These are phyloP conservation scores for Colletotrichum sp. DNA, from an alignment of 2,329 filamentous ascomycete species.

Conservation along the genomic window DNA sequence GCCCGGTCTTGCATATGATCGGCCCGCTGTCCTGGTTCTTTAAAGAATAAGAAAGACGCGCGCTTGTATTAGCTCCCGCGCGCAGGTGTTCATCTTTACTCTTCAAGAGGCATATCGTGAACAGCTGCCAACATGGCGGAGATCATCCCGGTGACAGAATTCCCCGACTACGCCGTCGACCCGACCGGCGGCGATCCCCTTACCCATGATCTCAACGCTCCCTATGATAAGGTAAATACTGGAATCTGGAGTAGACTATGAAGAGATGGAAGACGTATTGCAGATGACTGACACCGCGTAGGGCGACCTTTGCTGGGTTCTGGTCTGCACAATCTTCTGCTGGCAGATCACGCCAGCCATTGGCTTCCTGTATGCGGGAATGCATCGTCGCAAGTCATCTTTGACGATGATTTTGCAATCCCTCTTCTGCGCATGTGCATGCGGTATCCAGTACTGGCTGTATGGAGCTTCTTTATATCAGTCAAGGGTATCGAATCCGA, in stretches of 20 bases:
- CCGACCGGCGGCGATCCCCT: conserved; percentile 48
- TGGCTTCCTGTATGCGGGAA: conserved; percentile 43
- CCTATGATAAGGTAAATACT: conserved; percentile 43
- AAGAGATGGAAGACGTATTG: fast-evolving
- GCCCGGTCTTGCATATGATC: background rate
- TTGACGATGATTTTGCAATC: conserved; percentile 53
- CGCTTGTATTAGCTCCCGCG: background rate
- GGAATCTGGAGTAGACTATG: fast-evolving
- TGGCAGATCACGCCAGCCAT: conserved; percentile 45
- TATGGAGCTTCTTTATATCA: conserved; percentile 50
- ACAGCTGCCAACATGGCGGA: conserved; percentile 8
- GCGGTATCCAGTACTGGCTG: conserved; percentile 52
- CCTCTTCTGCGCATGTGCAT: conserved; percentile 49
- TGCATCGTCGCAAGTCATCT: conserved; percentile 40
- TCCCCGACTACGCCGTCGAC: conserved; percentile 44
- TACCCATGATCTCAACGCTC: conserved; percentile 47
- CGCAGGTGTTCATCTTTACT: background rate
- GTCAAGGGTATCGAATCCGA: conserved; percentile 37
- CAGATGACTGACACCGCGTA: background rate
- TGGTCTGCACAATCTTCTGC: conserved; percentile 40
- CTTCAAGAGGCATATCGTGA: background rate
- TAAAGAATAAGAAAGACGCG: background rate
- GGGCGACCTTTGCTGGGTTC: conserved; percentile 49
- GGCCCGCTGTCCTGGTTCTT: background rate
- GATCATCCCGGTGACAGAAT: conserved; percentile 33